These are phyloP conservation scores for Filosporella fistucella DNA, from an alignment of 495 filamentous ascomycete species.

Conservation along the genomic window DNA sequence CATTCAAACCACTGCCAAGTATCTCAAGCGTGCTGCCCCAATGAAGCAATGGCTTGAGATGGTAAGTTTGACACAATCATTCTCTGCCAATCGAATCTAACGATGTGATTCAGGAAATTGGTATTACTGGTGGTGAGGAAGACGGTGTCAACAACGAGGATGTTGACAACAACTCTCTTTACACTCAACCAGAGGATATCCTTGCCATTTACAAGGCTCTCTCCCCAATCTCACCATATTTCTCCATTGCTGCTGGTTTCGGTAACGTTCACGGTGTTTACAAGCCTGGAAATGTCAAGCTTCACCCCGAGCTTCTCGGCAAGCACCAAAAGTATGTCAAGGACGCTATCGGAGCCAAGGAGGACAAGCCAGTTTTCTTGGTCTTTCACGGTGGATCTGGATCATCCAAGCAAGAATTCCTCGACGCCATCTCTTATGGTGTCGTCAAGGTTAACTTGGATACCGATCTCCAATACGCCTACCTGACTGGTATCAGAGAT, in stretches of 20 bases:
- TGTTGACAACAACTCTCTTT: slow-evolving; percentile 93
- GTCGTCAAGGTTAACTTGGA: slow-evolving; percentile 98
- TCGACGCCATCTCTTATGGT: slow-evolving; percentile 80
- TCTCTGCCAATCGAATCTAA: background rate
- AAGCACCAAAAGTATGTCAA: slow-evolving; percentile 93
- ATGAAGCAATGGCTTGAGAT: slow-evolving; percentile 99
- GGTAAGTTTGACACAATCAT: slow-evolving; percentile 44
- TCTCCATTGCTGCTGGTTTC: slow-evolving; percentile 97
- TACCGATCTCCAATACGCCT: slow-evolving; percentile 84
- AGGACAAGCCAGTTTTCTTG: slow-evolving; percentile 93
- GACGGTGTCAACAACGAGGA: slow-evolving; percentile 85
- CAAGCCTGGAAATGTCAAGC: slow-evolving; percentile 95
- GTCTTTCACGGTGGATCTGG: slow-evolving; percentile 99
- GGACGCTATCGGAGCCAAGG: slow-evolving; percentile 45
- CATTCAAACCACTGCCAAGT: slow-evolving; percentile 83
- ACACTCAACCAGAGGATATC: slow-evolving; percentile 97
- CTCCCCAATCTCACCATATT: slow-evolving; percentile 79
- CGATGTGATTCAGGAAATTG: slow-evolving; percentile 59
- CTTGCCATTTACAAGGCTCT: slow-evolving; percentile 81
- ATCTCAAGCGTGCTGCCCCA: slow-evolving; percentile 84
- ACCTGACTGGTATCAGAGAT: slow-evolving; percentile 86
- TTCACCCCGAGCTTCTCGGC: slow-evolving; percentile 87
- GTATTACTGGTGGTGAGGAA: slow-evolving; percentile 93
- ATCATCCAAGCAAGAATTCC: slow-evolving; percentile 82
- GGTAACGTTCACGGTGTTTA: slow-evolving; percentile 99